Evolutionary conservation across 495 filamentous ascomycete species (phyloP), one percentile per base, ranked within the genome.

Genomic region (Daldinia bambusicola): DNA sequence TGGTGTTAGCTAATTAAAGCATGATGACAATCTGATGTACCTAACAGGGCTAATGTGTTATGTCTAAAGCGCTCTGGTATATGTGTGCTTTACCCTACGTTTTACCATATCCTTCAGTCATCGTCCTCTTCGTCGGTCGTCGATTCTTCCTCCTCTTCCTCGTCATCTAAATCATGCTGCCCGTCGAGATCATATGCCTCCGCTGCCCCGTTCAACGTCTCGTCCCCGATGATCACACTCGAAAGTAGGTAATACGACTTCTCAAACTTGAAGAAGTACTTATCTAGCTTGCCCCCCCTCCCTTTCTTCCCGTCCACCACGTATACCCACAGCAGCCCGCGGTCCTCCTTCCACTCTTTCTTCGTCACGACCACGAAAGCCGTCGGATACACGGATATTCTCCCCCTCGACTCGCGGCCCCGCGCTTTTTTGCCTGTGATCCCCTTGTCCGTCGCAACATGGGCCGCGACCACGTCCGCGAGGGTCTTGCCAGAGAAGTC

Each of bases 401-500:
- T 12, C 4, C 50, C 50, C n/a, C 32, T 53, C n/a, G 50, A 30
- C 6, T 26, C 26, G 13, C 26, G 22, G 31, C 30, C 26, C 31
- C n/a, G 31, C 14, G 12, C 22, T 32, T 32, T 53, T n/a, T 32
- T 53, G 8, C 16, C 12, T 1, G 32, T 53, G 30, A 53, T 16
- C 2, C 50, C 53, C 32, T 56, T 56, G 16, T 56, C 61, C 51
- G 50, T 36, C 9, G 61, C 37, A 9, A 56, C 37, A 7, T 64
- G 61, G 2, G 61, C 61, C 0, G 9, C 43, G 26, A 64, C 51
- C 1, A 64, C 38, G 12, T 64, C 61, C 10, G 43, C 56, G 13
- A 64, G 20, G 6, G 61, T 64, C 22, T 56, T 55, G 13, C 61
- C 61, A n/a, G 36, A 22, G 40, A 64, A 64, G 26, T 56, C 8